Base-by-base conservation (phyloP, 2,329 filamentous ascomycete species). In the Kalmusia sp. region DNA sequence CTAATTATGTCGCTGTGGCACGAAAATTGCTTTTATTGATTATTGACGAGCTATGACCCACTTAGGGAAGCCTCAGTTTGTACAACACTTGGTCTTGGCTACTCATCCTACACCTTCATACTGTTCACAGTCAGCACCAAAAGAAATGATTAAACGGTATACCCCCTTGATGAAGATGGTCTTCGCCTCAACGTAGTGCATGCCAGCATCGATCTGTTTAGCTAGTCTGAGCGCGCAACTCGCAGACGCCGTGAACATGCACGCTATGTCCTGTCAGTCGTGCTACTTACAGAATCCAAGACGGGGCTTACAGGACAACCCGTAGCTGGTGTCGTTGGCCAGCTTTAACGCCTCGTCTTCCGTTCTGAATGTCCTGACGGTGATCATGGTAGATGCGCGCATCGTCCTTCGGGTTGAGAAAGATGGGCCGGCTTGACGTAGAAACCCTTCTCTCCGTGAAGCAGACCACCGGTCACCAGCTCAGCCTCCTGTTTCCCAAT, bases 341-440 rank as follows among this genome's bases (percentile, higher is more conserved):
- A 73, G 38, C 35, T 57, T 44, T 30, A 73, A 57, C 0, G 59
- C 70, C 43, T 72, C 71, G 28, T 70, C 67, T 47, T 73, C 71
- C 4, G 65, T 68, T 53, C 67, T 64, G 57, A 74, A 74, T 14
- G 67, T 70, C 28, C 58, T 56, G 15, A 73, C 63, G 5, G 55
- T 61, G 11, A 67, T 40, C 6, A 73, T 65, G 49, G 38, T 67
- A 71, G 28, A 72, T 69, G 14, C 54, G 47, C 1, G 61, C 61
- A 55, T 64, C 67, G 21, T 64, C 60, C 27, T 57, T 55, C 2
- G 63, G 63, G 21, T 72, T 68, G 3, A 68, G 50, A 54, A 73
- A 72, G 37, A 75, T 67, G 14, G n/a, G 65, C 68, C 5, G 70
- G 70, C 55, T 69, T 52, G 15, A 72, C 48, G 21, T 62, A 71